Evolutionary conservation across 2,329 filamentous ascomycete species (phyloP), one percentile per base, ranked within the genome.

Genomic region (Sporothrix curviconia): DNA sequence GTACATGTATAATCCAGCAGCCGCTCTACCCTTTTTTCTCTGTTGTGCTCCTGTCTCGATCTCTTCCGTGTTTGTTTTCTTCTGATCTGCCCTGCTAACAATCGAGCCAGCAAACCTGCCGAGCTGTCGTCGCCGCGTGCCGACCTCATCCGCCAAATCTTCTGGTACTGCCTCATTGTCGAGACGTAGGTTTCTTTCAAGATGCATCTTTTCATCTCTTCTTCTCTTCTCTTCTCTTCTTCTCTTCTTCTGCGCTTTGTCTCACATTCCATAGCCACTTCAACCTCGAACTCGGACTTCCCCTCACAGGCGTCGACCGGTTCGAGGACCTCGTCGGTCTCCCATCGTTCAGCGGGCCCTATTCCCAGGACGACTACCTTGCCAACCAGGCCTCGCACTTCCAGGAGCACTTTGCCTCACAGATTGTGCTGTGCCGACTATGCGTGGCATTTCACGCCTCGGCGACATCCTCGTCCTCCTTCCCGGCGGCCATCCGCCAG

Each of bases 391-490:
- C 72, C 9, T 77, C 78, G 1, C 76, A 82, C 59, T 81, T 79
- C 57, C 76, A 81, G 60, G 78, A 82, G 59, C 76, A 85, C 62
- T 84, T 83, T 65, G 75, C 79, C 2, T 82, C 82, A 0, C 81
- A 84, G 64, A 78, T 85, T 46, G 78, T 80, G 11, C 71, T 85
- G 17, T 73, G 78, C 19, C 72, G 78, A 24, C 68, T 85, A 3
- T 78, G 79, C 37, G 72, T 76, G 1, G 74, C 77, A 22, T 78
- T 83, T 17, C 77, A 85, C 64, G 70, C 71, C 43, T 71, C 72
- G 3, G 73, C 85, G 28, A 77, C 6, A 17, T 15, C 7, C 30
- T 30, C 17, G 11, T 37, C 22, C 12, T 25, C 32, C 8, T 28
- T 55, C 30, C 67, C 74, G 1, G 67, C 66, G 11, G 74, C 76